Conservation (phyloP, 106 monocot genomes). For the Dendrobium huoshanense region DNA sequence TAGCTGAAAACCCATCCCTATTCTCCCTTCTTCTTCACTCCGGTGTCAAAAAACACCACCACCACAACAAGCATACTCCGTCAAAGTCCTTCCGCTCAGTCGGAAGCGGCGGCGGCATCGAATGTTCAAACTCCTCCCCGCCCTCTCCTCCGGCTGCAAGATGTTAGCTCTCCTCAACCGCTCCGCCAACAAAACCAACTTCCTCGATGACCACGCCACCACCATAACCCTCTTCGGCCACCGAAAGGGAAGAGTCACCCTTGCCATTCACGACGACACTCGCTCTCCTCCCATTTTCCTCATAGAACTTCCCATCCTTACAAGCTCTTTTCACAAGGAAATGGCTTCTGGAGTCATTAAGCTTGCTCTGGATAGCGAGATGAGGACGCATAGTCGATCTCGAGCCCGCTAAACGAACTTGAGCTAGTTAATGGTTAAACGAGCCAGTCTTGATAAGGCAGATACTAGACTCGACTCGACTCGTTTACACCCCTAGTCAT, state of each 20-base stretch:
- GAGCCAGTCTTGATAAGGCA: no score
- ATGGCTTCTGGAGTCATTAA: conserved; percentile 50
- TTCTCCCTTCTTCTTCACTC: conserved; percentile 31
- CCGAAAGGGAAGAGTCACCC: conserved; percentile 35
- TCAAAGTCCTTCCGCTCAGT: neutral
- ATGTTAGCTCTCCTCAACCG: conserved; percentile 48
- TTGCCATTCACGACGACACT: conserved; percentile 60
- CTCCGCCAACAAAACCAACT: conserved; percentile 19
- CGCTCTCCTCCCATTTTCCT: conserved; percentile 51
- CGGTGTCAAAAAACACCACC: neutral
- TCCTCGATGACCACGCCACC: conserved; percentile 48
- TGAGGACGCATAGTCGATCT: conserved; percentile 19
- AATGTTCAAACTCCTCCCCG: conserved; percentile 71
- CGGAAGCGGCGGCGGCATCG: conserved; percentile 13
- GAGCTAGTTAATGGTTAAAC: no score
- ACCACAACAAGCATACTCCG: no score
- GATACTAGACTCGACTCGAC: no score
- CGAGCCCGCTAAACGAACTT: no score
- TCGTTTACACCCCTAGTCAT: no score
- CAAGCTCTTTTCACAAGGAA: conserved; percentile 49
- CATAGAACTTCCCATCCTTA: conserved; percentile 71
- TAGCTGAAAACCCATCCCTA: conserved; percentile 25
- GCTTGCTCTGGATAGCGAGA: conserved; percentile 64
- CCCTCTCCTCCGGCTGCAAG: conserved; percentile 69
- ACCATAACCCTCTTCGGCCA: conserved; percentile 58